Evolutionary conservation across 2,329 filamentous ascomycete genomes (phyloP).

Genomic region (Westerdykella sp.): DNA sequence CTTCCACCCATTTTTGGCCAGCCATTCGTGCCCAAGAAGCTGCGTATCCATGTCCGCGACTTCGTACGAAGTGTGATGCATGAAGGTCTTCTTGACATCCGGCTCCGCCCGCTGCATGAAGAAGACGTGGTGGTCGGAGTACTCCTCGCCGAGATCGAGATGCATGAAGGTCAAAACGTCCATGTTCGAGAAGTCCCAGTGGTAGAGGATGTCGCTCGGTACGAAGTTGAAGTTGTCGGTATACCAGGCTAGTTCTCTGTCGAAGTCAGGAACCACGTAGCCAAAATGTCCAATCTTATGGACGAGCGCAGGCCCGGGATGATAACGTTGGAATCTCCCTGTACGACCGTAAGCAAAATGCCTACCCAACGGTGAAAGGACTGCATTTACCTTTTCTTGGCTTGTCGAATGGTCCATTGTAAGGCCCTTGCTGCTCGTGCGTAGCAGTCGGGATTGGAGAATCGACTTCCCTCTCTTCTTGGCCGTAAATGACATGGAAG

Average conservation of each 20-base stretch:
- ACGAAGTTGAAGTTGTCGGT: conserved; percentile 39
- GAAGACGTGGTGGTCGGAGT: conserved; percentile 48
- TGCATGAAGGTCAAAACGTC: conserved; percentile 45
- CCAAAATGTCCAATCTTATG: conserved; percentile 42
- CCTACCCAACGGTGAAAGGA: conserved; percentile 13
- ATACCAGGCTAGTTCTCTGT: conserved; percentile 35
- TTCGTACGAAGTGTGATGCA: conserved; percentile 62
- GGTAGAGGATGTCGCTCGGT: conserved; percentile 36
- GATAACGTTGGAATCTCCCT: conserved; percentile 39
- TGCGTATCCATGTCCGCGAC: conserved; percentile 61
- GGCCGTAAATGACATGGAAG: conserved; percentile 18
- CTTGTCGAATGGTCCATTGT: too few relatives aligned
- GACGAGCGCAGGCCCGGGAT: conserved; percentile 38
- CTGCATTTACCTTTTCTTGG: too few relatives aligned
- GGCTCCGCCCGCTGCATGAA: conserved; percentile 34
- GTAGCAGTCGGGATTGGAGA: too few relatives aligned
- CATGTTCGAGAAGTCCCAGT: conserved; percentile 4
- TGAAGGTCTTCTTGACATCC: conserved; percentile 31
- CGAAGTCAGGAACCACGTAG: conserved; percentile 23
- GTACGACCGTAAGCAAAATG: conserved; percentile 1
- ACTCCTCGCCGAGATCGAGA: conserved; percentile 45
- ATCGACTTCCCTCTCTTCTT: too few relatives aligned
- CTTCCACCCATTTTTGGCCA: conserved; percentile 56
- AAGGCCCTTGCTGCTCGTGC: too few relatives aligned
- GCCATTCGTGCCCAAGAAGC: conserved; percentile 63